phyloP scores from a whole-genome alignment of 352 stramenopile species.

The Phytophthora fragariae region DNA sequence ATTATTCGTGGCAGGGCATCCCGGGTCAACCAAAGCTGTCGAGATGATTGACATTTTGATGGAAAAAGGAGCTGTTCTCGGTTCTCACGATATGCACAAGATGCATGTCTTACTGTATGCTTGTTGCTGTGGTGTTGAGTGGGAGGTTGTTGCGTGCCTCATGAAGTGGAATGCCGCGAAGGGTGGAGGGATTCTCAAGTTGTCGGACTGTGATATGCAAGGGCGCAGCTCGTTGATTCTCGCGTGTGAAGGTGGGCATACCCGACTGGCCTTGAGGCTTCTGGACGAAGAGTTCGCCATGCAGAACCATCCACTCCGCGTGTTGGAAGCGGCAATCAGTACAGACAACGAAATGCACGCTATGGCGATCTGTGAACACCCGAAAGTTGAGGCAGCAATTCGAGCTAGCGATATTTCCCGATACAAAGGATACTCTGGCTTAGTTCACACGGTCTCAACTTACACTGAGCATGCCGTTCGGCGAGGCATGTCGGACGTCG shows the following conservation, averaged over 20 bases:
- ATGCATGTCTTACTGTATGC: constrained; percentile 16
- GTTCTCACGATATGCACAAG: constrained; percentile 7
- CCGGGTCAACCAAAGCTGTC: not conserved
- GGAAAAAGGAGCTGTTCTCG: constrained; percentile 8
- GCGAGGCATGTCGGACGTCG: not conserved
- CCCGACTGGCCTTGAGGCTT: constrained; percentile 5
- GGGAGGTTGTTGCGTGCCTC: constrained; percentile 5
- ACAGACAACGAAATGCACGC: not conserved
- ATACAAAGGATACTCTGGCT: not conserved
- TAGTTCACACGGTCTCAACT: not conserved
- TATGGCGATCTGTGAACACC: not conserved
- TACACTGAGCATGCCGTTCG: not conserved
- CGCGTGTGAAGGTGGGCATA: constrained; percentile 17
- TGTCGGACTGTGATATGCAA: constrained; percentile 12
- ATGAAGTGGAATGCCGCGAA: not conserved
- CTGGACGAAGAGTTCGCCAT: constrained; percentile 10
- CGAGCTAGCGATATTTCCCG: not conserved
- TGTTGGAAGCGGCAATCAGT: constrained; percentile 22
- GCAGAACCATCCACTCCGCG: constrained; percentile 32
- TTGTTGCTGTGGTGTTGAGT: constrained; percentile 7
- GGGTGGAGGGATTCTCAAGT: constrained; percentile 17
- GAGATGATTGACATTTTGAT: constrained; percentile 15
- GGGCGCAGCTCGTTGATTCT: constrained; percentile 14
- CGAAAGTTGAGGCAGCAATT: not conserved
- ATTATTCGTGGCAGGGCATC: not conserved